These are phyloP conservation scores for Asterionellopsis glacialis DNA, from an alignment of 108 stramenopile genomes.

Conservation along the genomic window DNA sequence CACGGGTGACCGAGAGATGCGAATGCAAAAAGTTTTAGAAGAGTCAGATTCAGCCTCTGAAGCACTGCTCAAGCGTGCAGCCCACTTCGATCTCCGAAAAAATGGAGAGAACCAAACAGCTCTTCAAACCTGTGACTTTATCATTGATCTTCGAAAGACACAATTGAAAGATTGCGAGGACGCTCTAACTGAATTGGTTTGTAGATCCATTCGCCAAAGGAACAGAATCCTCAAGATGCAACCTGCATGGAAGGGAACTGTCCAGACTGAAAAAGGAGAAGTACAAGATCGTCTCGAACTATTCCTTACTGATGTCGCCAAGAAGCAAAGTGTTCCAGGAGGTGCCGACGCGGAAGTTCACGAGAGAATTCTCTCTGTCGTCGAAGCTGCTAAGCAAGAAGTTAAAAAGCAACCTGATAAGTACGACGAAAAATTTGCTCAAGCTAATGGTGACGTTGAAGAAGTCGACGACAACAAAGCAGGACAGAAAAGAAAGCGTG, in stretches of 20 bases:
- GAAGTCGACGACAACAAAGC: not conserved
- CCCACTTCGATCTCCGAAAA: slow-evolving; percentile 28
- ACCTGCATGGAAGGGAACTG: slow-evolving; percentile 13
- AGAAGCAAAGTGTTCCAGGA: slow-evolving; percentile 15
- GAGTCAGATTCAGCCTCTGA: slow-evolving; percentile 25
- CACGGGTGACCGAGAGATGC: slow-evolving; percentile 22
- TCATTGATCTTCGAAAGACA: slow-evolving; percentile 17
- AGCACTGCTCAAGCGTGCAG: slow-evolving; percentile 33
- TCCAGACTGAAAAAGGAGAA: slow-evolving; percentile 20
- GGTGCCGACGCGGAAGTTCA: slow-evolving; percentile 30
- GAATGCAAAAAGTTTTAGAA: slow-evolving; percentile 24
- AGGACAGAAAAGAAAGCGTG: slow-evolving; percentile 2
- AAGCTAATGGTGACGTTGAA: not conserved
- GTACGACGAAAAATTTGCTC: no score
- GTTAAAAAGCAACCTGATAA: slow-evolving; percentile 5
- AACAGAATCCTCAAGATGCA: slow-evolving; percentile 8
- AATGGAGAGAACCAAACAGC: slow-evolving; percentile 7
- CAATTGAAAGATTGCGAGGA: slow-evolving; percentile 22
- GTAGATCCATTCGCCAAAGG: slow-evolving; percentile 14
- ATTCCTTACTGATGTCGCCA: slow-evolving; percentile 12
- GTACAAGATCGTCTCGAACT: slow-evolving; percentile 11
- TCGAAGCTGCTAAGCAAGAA: slow-evolving; percentile 5
- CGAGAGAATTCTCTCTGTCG: slow-evolving; percentile 6
- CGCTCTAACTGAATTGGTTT: slow-evolving; percentile 14
- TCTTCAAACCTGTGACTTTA: slow-evolving; percentile 14